Conservation (phyloP, 345 rosid genomes). For the Aquilaria malaccensis region DNA sequence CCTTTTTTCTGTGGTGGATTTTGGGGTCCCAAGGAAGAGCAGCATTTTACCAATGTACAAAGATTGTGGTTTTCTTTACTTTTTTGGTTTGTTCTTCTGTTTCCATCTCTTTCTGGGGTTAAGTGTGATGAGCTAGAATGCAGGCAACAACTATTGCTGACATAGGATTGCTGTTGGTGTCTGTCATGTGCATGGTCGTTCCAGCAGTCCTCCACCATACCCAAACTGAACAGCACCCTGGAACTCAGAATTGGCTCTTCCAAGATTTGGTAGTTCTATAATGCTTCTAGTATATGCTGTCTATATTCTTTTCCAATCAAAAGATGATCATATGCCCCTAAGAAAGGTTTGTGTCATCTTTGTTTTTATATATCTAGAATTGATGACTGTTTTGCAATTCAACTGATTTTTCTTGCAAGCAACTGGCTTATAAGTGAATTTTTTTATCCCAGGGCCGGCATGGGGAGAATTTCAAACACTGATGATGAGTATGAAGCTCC, state of each 20-base stretch:
- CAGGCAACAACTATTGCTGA: slow-evolving; percentile 70
- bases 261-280: slow-evolving; percentile 83
- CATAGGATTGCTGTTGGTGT: slow-evolving; percentile 89
- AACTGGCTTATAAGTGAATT: too few relatives aligned
- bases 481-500: slow-evolving; percentile 44
- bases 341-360: slow-evolving; percentile 37
- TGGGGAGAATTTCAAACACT: slow-evolving; percentile 25
- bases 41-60: slow-evolving; percentile 11
- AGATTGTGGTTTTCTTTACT: not conserved
- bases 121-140: not conserved
- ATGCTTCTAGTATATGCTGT: slow-evolving; percentile 83
- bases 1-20: slow-evolving; percentile 85
- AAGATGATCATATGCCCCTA: slow-evolving; percentile 41
- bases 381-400: too few relatives aligned
- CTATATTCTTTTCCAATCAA: slow-evolving; percentile 72
- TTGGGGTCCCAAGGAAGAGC: slow-evolving; percentile 35
- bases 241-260: slow-evolving; percentile 79
- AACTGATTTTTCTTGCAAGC: too few relatives aligned
- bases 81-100: not conserved
- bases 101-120: too few relatives aligned
- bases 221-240: slow-evolving; percentile 79
- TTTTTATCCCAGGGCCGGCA: slow-evolving; percentile 16
- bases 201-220: slow-evolving; percentile 89
- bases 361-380: not conserved
- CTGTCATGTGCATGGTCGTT: slow-evolving; percentile 88